Evolutionary conservation across 305 asterid species (phyloP).

Genomic region (Rubia tinctorum): DNA sequence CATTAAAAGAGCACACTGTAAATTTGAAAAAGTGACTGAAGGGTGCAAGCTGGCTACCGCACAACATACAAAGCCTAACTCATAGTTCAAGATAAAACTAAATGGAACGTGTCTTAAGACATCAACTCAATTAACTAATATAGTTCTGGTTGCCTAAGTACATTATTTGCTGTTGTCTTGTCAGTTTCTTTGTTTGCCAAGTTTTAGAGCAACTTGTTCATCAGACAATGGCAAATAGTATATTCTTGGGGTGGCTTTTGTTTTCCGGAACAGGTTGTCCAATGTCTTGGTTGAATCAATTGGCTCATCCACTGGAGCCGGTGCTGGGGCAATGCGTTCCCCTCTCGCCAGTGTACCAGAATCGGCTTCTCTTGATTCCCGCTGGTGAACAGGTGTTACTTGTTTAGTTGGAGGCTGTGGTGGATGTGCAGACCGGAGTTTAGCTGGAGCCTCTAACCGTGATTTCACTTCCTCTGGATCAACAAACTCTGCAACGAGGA

Average conservation of each 20-base stretch:
- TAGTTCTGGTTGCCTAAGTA: neutral
- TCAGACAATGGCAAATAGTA: slow-evolving; percentile 37
- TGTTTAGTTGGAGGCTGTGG: slow-evolving; percentile 18
- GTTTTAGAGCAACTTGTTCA: slow-evolving; percentile 30
- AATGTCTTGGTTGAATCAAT: slow-evolving; percentile 22
- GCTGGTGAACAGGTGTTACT: slow-evolving; percentile 13
- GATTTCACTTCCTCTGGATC: slow-evolving; percentile 34
- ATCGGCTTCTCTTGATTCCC: slow-evolving; percentile 17
- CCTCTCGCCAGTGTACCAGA: slow-evolving; percentile 13
- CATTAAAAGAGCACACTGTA: neutral
- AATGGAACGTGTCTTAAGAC: neutral
- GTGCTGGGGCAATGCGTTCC: slow-evolving; percentile 17
- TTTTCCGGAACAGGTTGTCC: slow-evolving; percentile 36
- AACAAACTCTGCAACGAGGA: slow-evolving; percentile 33
- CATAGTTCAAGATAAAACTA: neutral
- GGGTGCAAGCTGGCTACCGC: no score
- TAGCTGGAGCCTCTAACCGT: slow-evolving; percentile 13
- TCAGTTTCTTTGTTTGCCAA: slow-evolving; percentile 9
- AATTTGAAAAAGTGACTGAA: neutral
- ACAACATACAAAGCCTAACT: no score
- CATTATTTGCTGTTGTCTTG: slow-evolving; percentile 1
- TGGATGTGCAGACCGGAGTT: slow-evolving; percentile 2
- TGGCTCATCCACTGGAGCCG: slow-evolving; percentile 20
- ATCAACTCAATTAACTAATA: slow-evolving; percentile 4
- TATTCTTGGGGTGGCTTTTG: slow-evolving; percentile 35